Percentiles rank a stretch among this genome's conserved stretches.
Evolutionary conservation across 2,329 filamentous ascomycete genomes (phyloP).

Genomic region (Trichoderma atroviride): DNA sequence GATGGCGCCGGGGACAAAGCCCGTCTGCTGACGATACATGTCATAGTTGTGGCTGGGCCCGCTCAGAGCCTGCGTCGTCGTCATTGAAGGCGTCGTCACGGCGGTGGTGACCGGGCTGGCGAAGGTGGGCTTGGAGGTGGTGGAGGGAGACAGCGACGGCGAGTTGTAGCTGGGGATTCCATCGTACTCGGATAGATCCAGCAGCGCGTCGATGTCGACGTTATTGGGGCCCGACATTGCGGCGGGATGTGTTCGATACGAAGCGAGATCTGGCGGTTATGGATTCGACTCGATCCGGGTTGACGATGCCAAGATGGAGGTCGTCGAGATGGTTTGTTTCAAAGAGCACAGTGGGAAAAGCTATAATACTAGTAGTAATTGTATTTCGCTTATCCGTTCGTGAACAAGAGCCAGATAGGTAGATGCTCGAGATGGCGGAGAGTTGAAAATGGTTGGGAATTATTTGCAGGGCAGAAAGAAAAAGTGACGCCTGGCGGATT

Average conservation of each 20-base stretch:
- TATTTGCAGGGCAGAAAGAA: constrained; percentile 30
- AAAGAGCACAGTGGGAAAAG: too few species aligned
- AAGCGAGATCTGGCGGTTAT: not conserved
- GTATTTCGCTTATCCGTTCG: not conserved
- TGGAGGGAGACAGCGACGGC: constrained; percentile 60
- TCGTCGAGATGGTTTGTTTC: not conserved
- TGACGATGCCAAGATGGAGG: not conserved
- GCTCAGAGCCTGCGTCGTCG: constrained; percentile 65
- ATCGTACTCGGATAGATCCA: constrained; percentile 67
- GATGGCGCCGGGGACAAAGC: constrained; percentile 82
- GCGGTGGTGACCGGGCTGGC: constrained; percentile 55
- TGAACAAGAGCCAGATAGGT: not conserved
- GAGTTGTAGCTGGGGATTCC: constrained; percentile 59
- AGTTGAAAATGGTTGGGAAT: not conserved
- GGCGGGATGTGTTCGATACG: constrained; percentile 17
- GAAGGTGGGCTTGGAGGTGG: constrained; percentile 57
- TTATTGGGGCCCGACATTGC: constrained; percentile 49
- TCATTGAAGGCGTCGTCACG: constrained; percentile 57
- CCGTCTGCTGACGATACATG: constrained; percentile 93
- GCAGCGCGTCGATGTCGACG: constrained; percentile 58
- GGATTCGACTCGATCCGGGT: not conserved
- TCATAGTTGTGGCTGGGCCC: constrained; percentile 94
- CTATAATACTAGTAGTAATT: not conserved
- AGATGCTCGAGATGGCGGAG: constrained; percentile 25
- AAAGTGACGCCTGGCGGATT: constrained; percentile 12